Evolutionary conservation across 163 green algal species (phyloP).

Genomic region (Botryococcus braunii): DNA sequence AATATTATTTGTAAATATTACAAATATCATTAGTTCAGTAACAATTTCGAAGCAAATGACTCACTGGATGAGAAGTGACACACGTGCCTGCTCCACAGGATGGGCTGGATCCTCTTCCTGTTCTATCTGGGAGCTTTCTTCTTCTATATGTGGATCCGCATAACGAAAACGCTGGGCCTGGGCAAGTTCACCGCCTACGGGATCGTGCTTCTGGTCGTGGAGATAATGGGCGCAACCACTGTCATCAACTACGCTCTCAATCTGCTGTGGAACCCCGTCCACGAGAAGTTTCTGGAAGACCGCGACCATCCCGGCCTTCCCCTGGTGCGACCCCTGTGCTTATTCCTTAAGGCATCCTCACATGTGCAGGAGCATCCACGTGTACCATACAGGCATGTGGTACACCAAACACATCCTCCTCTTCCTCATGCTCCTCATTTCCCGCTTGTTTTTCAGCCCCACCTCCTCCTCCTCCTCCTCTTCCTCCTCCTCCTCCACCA

Average conservation of each 20-base stretch:
- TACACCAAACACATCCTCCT: too few species aligned
- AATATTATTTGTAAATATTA: background rate
- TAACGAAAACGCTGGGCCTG: constrained; percentile 19
- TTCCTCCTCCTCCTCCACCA: background rate
- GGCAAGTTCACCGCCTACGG: constrained; percentile 25
- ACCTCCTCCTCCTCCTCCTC: too few species aligned
- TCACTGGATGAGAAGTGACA: background rate
- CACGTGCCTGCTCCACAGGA: background rate
- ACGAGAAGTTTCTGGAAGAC: constrained; percentile 20
- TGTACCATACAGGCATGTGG: too few species aligned
- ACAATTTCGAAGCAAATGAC: background rate
- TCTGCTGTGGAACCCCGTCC: constrained; percentile 19
- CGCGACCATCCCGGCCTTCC: constrained; percentile 12
- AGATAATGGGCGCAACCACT: constrained; percentile 32
- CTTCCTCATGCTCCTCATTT: background rate
- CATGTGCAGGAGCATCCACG: too few species aligned
- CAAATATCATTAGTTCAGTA: background rate
- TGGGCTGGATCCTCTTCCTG: constrained; percentile 8
- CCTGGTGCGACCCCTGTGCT: background rate
- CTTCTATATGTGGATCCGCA: constrained; percentile 21
- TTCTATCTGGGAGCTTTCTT: constrained; percentile 13
- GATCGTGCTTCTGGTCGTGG: constrained; percentile 33
- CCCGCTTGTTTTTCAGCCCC: background rate
- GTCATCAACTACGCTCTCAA: constrained; percentile 34
- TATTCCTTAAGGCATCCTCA: background rate